A percentile compares a stretch with the other conserved stretches of the same genome.
Conservation (phyloP, 2,329 filamentous ascomycete species). For the Tolypocladium inflatum region DNA sequence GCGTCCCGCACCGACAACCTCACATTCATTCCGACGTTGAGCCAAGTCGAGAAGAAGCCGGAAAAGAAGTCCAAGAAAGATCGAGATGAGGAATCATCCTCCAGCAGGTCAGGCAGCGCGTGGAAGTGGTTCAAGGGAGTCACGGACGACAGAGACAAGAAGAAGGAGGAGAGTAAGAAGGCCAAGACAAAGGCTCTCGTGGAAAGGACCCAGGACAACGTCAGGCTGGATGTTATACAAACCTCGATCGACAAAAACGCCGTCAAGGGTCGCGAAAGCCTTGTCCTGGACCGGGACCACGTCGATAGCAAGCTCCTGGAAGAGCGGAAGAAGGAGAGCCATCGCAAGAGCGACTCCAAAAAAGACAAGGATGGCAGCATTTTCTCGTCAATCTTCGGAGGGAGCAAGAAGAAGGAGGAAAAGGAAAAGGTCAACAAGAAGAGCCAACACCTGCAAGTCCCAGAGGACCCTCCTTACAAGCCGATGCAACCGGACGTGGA, state of each 20-base stretch:
- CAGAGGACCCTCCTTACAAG: conserved; percentile 67
- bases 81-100: conserved; percentile 51
- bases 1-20: conserved; percentile 63
- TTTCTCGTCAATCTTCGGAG: conserved; percentile 90
- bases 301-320: conserved; percentile 64
- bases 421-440: conserved; percentile 69
- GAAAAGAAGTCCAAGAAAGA: conserved; percentile 74
- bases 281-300: conserved; percentile 72
- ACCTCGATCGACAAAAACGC: conserved; percentile 67
- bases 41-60: conserved; percentile 58
- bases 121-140: conserved; percentile 75
- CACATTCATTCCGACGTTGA: conserved; percentile 69
- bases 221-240: conserved; percentile 77
- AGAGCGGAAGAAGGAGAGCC: conserved; percentile 73
- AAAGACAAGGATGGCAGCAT: conserved; percentile 90
- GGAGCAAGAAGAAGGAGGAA: conserved; percentile 78
- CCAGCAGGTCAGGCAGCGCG: conserved; percentile 59
- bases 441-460: conserved; percentile 61
- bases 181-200: conserved; percentile 50
- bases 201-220: conserved; percentile 63
- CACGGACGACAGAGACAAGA: conserved; percentile 56
- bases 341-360: conserved; percentile 67
- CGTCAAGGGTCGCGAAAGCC: conserved; percentile 65
- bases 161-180: conserved; percentile 55
- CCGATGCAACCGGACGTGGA: conserved; percentile 78